Evolutionary conservation across 2,329 filamentous ascomycete species (phyloP).

Genomic region (Sporothrix sp.): DNA sequence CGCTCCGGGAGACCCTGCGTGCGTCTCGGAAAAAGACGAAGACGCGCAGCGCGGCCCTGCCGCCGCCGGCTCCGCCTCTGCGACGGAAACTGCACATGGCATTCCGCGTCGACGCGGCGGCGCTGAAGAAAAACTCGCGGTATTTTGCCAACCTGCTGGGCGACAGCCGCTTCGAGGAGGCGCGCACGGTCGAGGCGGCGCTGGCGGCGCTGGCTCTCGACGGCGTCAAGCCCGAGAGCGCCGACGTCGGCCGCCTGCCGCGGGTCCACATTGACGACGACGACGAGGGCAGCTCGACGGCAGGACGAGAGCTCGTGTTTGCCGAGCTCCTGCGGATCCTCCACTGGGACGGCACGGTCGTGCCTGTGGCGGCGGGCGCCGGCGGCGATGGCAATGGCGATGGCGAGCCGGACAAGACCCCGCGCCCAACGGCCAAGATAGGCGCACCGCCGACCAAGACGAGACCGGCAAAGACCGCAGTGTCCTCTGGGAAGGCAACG

Average conservation of each 20-base stretch:
- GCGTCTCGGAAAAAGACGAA: slow-evolving; percentile 24
- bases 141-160: slow-evolving; percentile 62
- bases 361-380: neutral
- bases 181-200: slow-evolving; percentile 40
- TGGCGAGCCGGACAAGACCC: neutral
- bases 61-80: slow-evolving; percentile 14
- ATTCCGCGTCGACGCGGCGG: slow-evolving; percentile 51
- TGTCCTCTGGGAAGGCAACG: neutral
- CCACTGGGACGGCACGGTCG: slow-evolving; percentile 40
- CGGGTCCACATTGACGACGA: slow-evolving; percentile 55
- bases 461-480: neutral
- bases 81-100: slow-evolving; percentile 33
- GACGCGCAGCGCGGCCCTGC: neutral
- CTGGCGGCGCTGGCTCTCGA: slow-evolving; percentile 40
- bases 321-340: slow-evolving; percentile 58
- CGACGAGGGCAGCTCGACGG: slow-evolving; percentile 54
- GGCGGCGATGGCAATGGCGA: neutral
- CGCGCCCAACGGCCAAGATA: neutral
- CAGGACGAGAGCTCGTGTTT: slow-evolving; percentile 52
- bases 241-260: slow-evolving; percentile 45
- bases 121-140: slow-evolving; percentile 51
- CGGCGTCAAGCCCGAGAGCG: slow-evolving; percentile 39
- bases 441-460: neutral
- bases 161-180: slow-evolving; percentile 54
- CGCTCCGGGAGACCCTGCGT: slow-evolving; percentile 37